Percentiles rank a stretch among this genome's conserved stretches.
Evolutionary conservation across 129 eudicot species (phyloP).

Genomic region (Scalesia atractyloides): DNA sequence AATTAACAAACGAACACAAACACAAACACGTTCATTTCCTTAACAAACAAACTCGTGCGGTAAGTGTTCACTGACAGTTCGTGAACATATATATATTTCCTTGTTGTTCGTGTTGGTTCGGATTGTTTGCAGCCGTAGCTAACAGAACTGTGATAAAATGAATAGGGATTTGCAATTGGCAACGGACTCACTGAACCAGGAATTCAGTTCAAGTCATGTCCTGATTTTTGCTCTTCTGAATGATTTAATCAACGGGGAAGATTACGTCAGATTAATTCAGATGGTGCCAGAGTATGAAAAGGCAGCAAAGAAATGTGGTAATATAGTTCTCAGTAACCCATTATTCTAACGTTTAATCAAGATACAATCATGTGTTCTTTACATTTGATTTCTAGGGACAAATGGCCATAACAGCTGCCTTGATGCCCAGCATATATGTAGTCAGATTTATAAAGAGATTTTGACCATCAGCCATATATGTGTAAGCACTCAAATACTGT

Average conservation of each 20-base stretch:
- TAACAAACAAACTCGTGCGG: too few relatives aligned
- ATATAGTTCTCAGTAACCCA: background rate
- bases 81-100: too few relatives aligned
- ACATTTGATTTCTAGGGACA: conserved; percentile 40
- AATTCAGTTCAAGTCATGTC: conserved; percentile 62
- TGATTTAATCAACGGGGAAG: conserved; percentile 39
- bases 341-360: background rate
- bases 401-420: conserved; percentile 44
- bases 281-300: conserved; percentile 44
- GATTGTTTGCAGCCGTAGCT: too few relatives aligned
- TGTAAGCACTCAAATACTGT: conserved; percentile 41
- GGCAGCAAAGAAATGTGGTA: conserved; percentile 70
- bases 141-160: background rate
- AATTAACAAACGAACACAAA: too few relatives aligned
- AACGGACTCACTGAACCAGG: conserved; percentile 79
- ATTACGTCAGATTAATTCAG: conserved; percentile 35
- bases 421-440: conserved; percentile 47
- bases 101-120: too few relatives aligned
- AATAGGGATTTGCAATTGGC: conserved; percentile 86
- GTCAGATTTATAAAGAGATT: conserved; percentile 34
- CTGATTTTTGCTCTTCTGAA: conserved; percentile 61
- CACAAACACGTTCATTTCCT: too few relatives aligned
- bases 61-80: too few relatives aligned
- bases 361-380: background rate
- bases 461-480: conserved; percentile 35